Evolutionary conservation across 768 basidiomycete genomes (phyloP).

Genomic region (Mycena kentingensis): DNA sequence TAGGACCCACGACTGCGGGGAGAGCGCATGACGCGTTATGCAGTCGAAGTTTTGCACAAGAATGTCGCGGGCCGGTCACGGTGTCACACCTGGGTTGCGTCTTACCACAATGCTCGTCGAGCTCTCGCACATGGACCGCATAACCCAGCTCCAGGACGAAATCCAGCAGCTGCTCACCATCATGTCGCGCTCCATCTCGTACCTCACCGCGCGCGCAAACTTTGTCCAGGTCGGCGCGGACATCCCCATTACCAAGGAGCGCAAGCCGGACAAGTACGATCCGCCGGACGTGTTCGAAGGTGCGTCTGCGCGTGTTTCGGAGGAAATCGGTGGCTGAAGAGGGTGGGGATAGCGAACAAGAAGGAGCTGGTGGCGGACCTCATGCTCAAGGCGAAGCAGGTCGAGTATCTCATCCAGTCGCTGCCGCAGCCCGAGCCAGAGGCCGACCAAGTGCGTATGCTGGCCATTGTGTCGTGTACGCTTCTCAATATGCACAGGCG

Average conservation of each 20-base stretch:
- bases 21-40: too few species aligned
- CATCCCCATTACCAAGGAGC: slow-evolving; percentile 82
- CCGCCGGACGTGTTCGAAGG: slow-evolving; percentile 76
- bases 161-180: slow-evolving; percentile 90
- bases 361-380: slow-evolving; percentile 83
- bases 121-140: slow-evolving; percentile 92
- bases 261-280: slow-evolving; percentile 73
- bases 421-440: slow-evolving; percentile 80
- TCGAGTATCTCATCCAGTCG: slow-evolving; percentile 80
- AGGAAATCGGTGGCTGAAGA: neutral
- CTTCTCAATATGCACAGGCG: slow-evolving; percentile 44
- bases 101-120: slow-evolving; percentile 97
- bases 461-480: neutral
- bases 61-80: too few species aligned
- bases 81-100: too few species aligned
- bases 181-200: slow-evolving; percentile 81
- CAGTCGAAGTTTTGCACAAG: too few species aligned
- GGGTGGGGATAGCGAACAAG: slow-evolving; percentile 61
- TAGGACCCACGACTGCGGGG: too few species aligned
- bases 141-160: slow-evolving; percentile 93
- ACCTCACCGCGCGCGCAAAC: slow-evolving; percentile 74
- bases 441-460: slow-evolving; percentile 63
- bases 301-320: slow-evolving; percentile 27
- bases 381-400: slow-evolving; percentile 84
- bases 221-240: slow-evolving; percentile 78